phyloP scores from a whole-genome alignment of 139 green algal genomes.

The Chara braunii region DNA sequence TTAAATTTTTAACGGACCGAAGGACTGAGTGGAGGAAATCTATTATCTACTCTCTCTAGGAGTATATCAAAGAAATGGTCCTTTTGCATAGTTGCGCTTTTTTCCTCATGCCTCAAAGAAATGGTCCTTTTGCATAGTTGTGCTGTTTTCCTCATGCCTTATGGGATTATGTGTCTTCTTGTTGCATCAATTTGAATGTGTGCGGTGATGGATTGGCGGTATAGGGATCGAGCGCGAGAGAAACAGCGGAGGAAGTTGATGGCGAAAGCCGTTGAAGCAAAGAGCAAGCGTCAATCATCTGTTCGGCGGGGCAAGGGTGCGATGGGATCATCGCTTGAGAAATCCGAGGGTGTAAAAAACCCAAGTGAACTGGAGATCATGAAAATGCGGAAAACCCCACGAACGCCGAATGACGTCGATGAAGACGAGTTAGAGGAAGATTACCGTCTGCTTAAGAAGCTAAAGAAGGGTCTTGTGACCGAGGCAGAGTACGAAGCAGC shows the following conservation, averaged over 20 bases:
- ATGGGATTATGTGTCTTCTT: background rate
- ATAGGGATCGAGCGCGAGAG: constrained; percentile 38
- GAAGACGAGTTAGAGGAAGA: constrained; percentile 40
- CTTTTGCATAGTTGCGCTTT: background rate
- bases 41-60: no score
- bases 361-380: background rate
- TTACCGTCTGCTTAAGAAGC: constrained; percentile 39
- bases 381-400: background rate
- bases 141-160: background rate
- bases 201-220: constrained; percentile 5
- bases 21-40: no score
- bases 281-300: background rate
- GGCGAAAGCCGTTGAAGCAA: background rate
- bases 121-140: background rate
- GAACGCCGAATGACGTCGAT: constrained; percentile 4
- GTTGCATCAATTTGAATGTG: background rate
- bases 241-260: constrained; percentile 31
- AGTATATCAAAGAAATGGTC: no score
- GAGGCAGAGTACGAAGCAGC: no score
- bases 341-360: constrained; percentile 2
- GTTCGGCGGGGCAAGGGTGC: background rate
- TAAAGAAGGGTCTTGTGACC: constrained; percentile 48
- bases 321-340: background rate
- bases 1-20: background rate
- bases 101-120: background rate